Evolutionary conservation across 495 filamentous ascomycete genomes (phyloP).

Genomic region (Neurospora sp.): DNA sequence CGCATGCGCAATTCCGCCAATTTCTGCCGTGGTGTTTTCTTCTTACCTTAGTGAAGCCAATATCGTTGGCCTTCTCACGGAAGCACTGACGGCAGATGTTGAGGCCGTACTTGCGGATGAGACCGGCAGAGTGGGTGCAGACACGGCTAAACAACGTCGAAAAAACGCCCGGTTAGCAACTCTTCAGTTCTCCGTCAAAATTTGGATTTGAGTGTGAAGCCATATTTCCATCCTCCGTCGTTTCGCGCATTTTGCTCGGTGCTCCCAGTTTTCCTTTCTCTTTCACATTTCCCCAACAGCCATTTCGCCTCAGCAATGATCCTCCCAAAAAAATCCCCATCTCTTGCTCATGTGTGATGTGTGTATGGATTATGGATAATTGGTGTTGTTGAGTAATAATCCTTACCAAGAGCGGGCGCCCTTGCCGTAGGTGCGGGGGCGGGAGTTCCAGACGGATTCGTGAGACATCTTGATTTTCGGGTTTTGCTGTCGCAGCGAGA

Average conservation of each 20-base stretch:
- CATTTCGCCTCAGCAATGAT: neutral
- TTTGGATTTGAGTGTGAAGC: neutral
- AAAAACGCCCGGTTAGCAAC: conserved; percentile 11
- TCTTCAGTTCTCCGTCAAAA: conserved; percentile 9
- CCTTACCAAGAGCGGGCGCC: conserved; percentile 81
- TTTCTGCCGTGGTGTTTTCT: neutral
- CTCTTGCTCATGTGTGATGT: neutral
- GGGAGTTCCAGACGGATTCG: conserved; percentile 99
- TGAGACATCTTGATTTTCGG: conserved; percentile 69
- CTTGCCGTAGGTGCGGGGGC: conserved; percentile 94
- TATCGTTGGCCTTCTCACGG: conserved; percentile 90
- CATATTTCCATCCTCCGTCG: neutral
- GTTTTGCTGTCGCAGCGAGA: conserved; percentile 2
- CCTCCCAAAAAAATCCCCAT: neutral
- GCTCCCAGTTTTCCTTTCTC: neutral
- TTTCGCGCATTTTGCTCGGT: neutral
- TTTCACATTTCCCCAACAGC: neutral
- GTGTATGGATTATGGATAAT: neutral
- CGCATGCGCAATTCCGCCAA: neutral
- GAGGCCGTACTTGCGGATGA: conserved; percentile 98
- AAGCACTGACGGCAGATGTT: conserved; percentile 99
- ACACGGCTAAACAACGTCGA: conserved; percentile 58
- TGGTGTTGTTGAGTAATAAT: neutral
- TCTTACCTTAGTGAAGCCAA: conserved; percentile 94
- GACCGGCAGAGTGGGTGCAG: conserved; percentile 88